Conservation (phyloP, 2,329 filamentous ascomycete genomes). For the Coniochaeta prunicola region DNA sequence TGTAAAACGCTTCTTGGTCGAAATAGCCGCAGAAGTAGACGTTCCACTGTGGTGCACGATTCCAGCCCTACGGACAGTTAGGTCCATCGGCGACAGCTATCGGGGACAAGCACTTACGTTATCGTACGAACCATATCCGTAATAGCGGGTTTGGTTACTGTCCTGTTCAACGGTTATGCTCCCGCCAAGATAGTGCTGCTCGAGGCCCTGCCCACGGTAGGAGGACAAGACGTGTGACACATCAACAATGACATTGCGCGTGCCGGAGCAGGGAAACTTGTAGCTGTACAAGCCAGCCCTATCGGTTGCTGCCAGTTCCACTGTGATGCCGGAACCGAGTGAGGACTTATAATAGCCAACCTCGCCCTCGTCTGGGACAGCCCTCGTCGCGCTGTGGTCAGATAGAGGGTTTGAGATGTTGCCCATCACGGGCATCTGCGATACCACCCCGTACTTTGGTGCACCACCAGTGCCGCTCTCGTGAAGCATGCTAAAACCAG, state of each 20-base stretch:
- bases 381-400: slow-evolving; percentile 48
- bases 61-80: slow-evolving; percentile 44
- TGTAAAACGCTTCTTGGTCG: slow-evolving; percentile 34
- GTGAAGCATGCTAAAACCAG: slow-evolving; percentile 57
- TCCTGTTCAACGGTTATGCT: slow-evolving; percentile 43
- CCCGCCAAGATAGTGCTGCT: slow-evolving; percentile 57
- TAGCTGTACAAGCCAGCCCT: slow-evolving; percentile 57
- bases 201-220: slow-evolving; percentile 50
- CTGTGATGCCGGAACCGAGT: slow-evolving; percentile 45
- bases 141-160: slow-evolving; percentile 35
- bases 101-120: slow-evolving; percentile 34
- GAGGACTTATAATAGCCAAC: slow-evolving; percentile 56
- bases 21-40: slow-evolving; percentile 60
- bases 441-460: slow-evolving; percentile 61
- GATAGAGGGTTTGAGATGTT: slow-evolving; percentile 44
- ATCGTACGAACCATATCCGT: slow-evolving; percentile 54
- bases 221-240: slow-evolving; percentile 60
- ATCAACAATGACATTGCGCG: slow-evolving; percentile 47
- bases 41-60: slow-evolving; percentile 53
- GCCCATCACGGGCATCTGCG: slow-evolving; percentile 49
- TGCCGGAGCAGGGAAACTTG: slow-evolving; percentile 38
- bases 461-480: slow-evolving; percentile 62
- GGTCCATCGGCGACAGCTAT: slow-evolving; percentile 1
- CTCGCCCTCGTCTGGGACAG: slow-evolving; percentile 38
- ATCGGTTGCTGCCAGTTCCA: slow-evolving; percentile 49